A percentile compares a stretch with the other conserved stretches of the same genome.
These are phyloP conservation scores for Populus simonii DNA, from an alignment of 345 rosid genomes.

Conservation along the genomic window DNA sequence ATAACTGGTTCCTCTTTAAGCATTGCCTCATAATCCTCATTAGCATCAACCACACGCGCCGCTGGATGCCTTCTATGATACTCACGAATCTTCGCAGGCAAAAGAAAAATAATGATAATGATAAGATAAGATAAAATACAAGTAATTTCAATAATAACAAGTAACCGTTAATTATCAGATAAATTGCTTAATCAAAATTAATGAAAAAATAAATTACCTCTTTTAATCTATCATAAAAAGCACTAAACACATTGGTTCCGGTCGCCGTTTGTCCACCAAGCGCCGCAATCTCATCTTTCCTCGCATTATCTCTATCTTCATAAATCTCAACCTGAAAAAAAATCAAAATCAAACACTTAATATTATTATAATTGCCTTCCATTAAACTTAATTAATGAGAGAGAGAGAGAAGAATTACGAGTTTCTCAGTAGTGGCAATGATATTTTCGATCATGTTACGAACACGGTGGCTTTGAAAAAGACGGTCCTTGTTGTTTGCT, in stretches of 20 bases:
- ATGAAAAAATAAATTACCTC: slow-evolving; percentile 49
- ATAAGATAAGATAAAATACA: not conserved
- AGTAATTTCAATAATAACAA: not conserved
- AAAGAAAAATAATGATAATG: not conserved
- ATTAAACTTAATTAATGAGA: not conserved
- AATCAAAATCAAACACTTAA: not conserved
- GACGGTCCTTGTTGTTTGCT: slow-evolving; percentile 57
- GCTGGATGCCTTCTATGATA: slow-evolving; percentile 86
- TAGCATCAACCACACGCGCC: slow-evolving; percentile 70
- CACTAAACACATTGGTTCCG: slow-evolving; percentile 73
- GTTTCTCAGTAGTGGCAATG: slow-evolving; percentile 55
- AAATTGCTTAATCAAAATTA: not conserved
- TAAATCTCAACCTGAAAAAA: slow-evolving; percentile 64
- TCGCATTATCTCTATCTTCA: slow-evolving; percentile 77
- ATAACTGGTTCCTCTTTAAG: slow-evolving; percentile 81
- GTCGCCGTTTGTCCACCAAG: slow-evolving; percentile 83
- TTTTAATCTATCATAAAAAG: slow-evolving; percentile 85
- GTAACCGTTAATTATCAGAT: not conserved
- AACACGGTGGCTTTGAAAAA: slow-evolving; percentile 89
- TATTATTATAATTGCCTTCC: not conserved
- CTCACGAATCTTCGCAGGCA: slow-evolving; percentile 61
- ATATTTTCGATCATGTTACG: slow-evolving; percentile 73
- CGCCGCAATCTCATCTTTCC: slow-evolving; percentile 92
- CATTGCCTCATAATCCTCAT: slow-evolving; percentile 63
- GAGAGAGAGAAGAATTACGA: slow-evolving; percentile 36